Percentiles rank a stretch among this genome's conserved stretches.
Conservation (phyloP, 2,329 filamentous ascomycete genomes). For the Claviceps digitariae region DNA sequence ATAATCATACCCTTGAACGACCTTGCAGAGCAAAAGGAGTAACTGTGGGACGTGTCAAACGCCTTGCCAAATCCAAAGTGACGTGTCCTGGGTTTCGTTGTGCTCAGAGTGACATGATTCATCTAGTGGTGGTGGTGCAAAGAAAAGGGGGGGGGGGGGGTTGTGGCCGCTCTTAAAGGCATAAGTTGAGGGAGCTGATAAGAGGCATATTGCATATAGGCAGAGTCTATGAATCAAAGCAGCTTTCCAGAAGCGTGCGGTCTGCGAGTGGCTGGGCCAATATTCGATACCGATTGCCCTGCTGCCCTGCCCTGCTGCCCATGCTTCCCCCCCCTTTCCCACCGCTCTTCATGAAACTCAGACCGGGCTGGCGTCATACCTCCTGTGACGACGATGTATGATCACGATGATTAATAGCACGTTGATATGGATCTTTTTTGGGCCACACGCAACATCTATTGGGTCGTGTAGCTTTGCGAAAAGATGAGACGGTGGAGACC, state of each 20-base stretch:
- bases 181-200: neutral
- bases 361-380: neutral
- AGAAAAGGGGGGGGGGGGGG: neutral
- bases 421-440: neutral
- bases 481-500: neutral
- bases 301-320: neutral
- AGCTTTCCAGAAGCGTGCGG: neutral
- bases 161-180: neutral
- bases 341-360: neutral
- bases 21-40: neutral
- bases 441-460: neutral
- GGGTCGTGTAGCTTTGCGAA: neutral
- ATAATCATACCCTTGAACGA: constrained; percentile 1
- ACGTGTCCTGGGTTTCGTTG: neutral
- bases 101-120: constrained; percentile 1
- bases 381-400: neutral
- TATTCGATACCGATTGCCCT: neutral
- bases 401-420: neutral
- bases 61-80: neutral
- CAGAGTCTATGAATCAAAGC: neutral
- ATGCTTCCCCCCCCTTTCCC: neutral
- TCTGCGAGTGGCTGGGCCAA: neutral
- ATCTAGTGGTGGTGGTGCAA: neutral
- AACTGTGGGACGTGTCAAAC: neutral
- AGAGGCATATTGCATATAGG: neutral